Conservation (phyloP, 495 filamentous ascomycete genomes). For the Pseudotulostoma volvatum region DNA sequence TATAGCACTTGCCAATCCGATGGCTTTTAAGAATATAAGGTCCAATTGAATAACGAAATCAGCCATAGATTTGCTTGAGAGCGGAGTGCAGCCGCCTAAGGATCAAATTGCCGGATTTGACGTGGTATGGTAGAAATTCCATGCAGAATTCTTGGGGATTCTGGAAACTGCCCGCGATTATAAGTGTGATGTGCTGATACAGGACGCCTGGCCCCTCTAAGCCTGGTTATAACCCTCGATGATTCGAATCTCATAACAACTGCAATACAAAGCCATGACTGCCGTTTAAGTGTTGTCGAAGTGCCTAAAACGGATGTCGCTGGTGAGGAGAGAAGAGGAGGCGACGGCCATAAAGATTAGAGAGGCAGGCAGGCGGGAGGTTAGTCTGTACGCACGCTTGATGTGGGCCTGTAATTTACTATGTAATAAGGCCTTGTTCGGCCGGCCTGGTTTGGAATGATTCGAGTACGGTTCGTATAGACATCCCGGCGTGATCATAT, state of each 20-base stretch:
- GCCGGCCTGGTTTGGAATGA: too few species aligned
- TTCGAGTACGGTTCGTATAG: too few species aligned
- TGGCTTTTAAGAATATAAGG: not conserved
- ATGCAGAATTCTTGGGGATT: not conserved
- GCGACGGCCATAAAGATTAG: not conserved
- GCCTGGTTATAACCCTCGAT: not conserved
- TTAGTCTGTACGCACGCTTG: too few species aligned
- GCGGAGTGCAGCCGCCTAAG: not conserved
- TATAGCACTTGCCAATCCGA: not conserved
- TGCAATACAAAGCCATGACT: not conserved
- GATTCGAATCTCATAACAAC: not conserved
- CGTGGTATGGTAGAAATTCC: not conserved
- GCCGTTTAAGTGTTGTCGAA: not conserved
- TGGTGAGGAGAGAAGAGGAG: not conserved
- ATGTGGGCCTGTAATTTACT: too few species aligned
- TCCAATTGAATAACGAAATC: not conserved
- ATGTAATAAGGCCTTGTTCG: too few species aligned
- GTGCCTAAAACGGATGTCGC: not conserved
- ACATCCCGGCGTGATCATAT: too few species aligned
- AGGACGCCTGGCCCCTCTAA: not conserved
- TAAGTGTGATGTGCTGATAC: not conserved
- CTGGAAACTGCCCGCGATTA: not conserved
- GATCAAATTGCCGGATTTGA: not conserved
- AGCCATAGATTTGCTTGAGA: not conserved
- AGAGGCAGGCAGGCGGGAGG: not conserved